A percentile compares a stretch with the other conserved stretches of the same genome.
phyloP scores from a whole-genome alignment of 352 stramenopile species.

The Globisporangium uncinulatum region DNA sequence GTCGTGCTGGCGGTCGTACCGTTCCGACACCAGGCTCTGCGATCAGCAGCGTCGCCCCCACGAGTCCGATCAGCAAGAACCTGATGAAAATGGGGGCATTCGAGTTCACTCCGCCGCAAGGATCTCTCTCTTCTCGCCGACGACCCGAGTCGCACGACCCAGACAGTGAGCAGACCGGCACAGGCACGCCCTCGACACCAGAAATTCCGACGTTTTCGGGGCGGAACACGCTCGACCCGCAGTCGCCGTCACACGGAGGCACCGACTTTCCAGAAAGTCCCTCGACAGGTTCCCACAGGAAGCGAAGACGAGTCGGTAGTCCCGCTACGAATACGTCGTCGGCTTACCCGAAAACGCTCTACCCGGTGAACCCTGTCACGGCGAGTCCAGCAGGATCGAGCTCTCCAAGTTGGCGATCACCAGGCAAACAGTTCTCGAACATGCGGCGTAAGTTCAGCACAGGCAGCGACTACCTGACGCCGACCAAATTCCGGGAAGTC shows the following conservation, averaged over 20 bases:
- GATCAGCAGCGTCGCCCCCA: constrained; percentile 69
- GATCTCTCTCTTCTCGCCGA: constrained; percentile 17
- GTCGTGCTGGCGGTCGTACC: constrained; percentile 7
- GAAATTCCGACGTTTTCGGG: constrained; percentile 60
- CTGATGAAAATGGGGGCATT: constrained; percentile 80
- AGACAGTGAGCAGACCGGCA: constrained; percentile 9
- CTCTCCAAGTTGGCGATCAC: constrained; percentile 11
- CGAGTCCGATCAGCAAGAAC: constrained; percentile 70
- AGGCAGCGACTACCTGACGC: constrained; percentile 38
- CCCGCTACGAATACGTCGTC: constrained; percentile 17
- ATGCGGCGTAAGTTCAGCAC: constrained; percentile 70
- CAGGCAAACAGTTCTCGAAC: constrained; percentile 25
- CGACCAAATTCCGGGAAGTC: constrained; percentile 20
- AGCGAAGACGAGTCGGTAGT: constrained; percentile 37
- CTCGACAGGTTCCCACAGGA: constrained; percentile 25
- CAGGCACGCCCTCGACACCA: constrained; percentile 32
- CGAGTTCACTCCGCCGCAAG: constrained; percentile 57
- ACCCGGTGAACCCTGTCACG: constrained; percentile 21
- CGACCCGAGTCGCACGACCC: constrained; percentile 14
- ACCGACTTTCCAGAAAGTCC: constrained; percentile 11
- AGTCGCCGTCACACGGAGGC: constrained; percentile 5
- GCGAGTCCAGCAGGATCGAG: constrained; percentile 17
- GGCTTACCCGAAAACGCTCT: constrained; percentile 46
- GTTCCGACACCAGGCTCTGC: constrained; percentile 51
- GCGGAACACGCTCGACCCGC: constrained; percentile 19